phyloP scores from a whole-genome alignment of 768 basidiomycete genomes.

The Boletus vinaceobasis region DNA sequence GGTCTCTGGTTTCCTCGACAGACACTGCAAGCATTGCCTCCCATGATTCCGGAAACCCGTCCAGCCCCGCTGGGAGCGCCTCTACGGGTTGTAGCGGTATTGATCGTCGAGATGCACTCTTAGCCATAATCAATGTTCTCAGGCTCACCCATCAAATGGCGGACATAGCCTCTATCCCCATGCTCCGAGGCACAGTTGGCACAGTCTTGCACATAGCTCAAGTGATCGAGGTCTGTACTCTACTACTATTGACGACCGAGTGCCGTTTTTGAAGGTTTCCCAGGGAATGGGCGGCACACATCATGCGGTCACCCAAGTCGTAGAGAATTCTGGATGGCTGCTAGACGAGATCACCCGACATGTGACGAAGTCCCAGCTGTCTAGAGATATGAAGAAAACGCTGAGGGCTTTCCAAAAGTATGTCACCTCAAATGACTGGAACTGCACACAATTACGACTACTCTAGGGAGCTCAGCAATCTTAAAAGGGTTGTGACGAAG shows the following conservation, averaged over 20 bases:
- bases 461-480: slow-evolving; percentile 6
- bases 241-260: background rate
- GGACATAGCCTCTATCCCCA: background rate
- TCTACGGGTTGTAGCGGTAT: slow-evolving; percentile 1
- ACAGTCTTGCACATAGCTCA: slow-evolving; percentile 7
- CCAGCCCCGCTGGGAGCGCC: background rate
- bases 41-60: background rate
- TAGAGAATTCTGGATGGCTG: slow-evolving; percentile 14
- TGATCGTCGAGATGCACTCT: background rate
- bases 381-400: slow-evolving; percentile 1
- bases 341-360: slow-evolving; percentile 8
- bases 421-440: background rate
- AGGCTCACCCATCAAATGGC: slow-evolving; percentile 3
- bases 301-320: slow-evolving; percentile 10
- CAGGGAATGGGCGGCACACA: slow-evolving; percentile 13
- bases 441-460: background rate
- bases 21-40: background rate
- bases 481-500: slow-evolving; percentile 6
- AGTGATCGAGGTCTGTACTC: slow-evolving; percentile 5
- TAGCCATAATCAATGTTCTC: slow-evolving; percentile 4
- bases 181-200: slow-evolving; percentile 9
- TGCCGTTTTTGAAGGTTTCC: background rate
- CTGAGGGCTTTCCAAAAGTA: slow-evolving; percentile 7
- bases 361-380: background rate
- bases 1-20: background rate